Base-by-base conservation (phyloP, 2,329 filamentous ascomycete species). In the Exophiala alcalophila region DNA sequence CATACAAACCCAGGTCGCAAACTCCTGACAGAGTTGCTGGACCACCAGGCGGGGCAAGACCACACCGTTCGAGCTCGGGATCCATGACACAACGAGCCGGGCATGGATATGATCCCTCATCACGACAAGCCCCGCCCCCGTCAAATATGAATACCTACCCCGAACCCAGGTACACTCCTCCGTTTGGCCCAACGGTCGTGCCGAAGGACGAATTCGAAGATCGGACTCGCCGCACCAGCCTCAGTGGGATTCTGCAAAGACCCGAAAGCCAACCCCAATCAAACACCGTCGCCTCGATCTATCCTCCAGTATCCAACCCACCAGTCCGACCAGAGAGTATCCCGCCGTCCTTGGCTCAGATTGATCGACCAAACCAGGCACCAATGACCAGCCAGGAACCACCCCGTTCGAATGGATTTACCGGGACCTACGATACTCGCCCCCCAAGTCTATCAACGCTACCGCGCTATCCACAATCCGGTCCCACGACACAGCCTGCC, bases 1-100 rank as follows among this genome's bases (percentile, higher is more conserved):
- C 67, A 37, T 72, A 75, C 4, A 83, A 77, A 60, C 74, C 82
- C 49, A 73, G 83, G 47, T 84, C 84, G 2, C 80, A 85, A 44
- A 88, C 84, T 0, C 84, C 84, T n/a, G 84, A 88, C 30, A 16
- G 62, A 58, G 25, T 61, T 55, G 40, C 57, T 54, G 29, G 57
- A 55, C 9, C 64, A 59, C 21, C 61, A 57, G 16, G 74, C 56
- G 67, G 65, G 6, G 14, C 27, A 16, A 50, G 41, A 16, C 49
- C 20, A 60, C 63, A 52, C 25, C 49, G 55, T 35, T 54, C 55
- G 15, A 53, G 46, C 30, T 57, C 54, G n/a, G 54, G 52, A 15
- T 50, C 45, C 19, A 52, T 53, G 35, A 44, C 50, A 25, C 53
- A 52, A 18, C 39, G 47, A 18, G 40, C 50, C 14, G 50, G 44